phyloP scores from a whole-genome alignment of 306 rosid genomes.

The Vigna unguiculata region DNA sequence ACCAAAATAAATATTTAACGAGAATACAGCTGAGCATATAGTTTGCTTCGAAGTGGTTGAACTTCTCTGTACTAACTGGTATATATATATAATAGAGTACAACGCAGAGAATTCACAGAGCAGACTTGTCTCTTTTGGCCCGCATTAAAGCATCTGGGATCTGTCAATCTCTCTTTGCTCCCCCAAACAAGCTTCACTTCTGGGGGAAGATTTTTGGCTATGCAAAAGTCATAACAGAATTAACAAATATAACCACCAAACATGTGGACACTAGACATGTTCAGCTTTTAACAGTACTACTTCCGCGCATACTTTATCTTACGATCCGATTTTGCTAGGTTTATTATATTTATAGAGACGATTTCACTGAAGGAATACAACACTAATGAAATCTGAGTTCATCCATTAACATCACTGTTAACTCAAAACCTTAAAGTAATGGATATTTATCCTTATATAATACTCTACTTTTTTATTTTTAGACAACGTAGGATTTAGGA shows the following conservation, averaged over 20 bases:
- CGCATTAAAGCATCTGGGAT: constrained; percentile 26
- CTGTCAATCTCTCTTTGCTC: constrained; percentile 21
- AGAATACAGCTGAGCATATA: constrained; percentile 36
- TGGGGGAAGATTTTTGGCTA: constrained; percentile 59
- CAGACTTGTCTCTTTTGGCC: constrained; percentile 21
- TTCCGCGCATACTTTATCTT: no score
- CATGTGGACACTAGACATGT: neutral
- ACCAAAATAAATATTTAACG: constrained; percentile 8
- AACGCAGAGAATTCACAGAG: constrained; percentile 22
- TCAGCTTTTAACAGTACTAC: no score
- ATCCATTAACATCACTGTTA: no score
- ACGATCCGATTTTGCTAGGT: no score
- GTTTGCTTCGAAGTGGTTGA: constrained; percentile 43
- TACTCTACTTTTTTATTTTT: no score
- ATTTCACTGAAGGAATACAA: no score
- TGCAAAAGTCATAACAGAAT: constrained; percentile 49
- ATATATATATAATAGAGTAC: constrained; percentile 29
- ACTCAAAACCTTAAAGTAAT: no score
- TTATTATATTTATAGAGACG: no score
- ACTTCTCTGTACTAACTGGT: constrained; percentile 15
- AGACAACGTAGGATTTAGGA: no score
- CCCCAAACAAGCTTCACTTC: constrained; percentile 59
- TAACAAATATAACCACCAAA: constrained; percentile 44
- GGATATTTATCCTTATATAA: no score
- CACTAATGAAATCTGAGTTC: no score